These are phyloP conservation scores for Claviceps spartinae DNA, from an alignment of 2,329 filamentous ascomycete genomes.

Conservation along the genomic window DNA sequence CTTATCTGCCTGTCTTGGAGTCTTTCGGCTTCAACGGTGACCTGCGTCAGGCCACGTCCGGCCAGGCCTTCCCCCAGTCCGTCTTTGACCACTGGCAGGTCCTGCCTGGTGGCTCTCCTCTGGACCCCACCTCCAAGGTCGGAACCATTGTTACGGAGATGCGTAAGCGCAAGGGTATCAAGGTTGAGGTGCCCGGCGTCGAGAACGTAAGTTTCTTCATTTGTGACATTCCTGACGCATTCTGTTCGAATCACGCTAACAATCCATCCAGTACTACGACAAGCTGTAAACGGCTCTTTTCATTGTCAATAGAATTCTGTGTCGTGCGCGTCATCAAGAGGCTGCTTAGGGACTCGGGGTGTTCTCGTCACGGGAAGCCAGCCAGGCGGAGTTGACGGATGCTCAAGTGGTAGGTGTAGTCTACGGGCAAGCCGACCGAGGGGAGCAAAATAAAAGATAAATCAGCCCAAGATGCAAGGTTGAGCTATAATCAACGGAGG, in stretches of 20 bases:
- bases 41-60: constrained; percentile 82
- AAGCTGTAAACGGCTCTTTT: constrained; percentile 65
- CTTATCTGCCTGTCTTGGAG: constrained; percentile 91
- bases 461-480: constrained; percentile 18
- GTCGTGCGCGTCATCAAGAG: constrained; percentile 29
- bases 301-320: constrained; percentile 31
- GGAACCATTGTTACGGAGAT: constrained; percentile 75
- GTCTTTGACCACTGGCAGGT: constrained; percentile 99
- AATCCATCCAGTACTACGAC: constrained; percentile 69
- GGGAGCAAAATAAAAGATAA: not conserved
- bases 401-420: constrained; percentile 13
- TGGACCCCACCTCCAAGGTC: constrained; percentile 70
- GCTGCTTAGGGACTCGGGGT: constrained; percentile 19
- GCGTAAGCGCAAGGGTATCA: constrained; percentile 99
- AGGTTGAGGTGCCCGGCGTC: constrained; percentile 83
- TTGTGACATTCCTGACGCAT: not conserved
- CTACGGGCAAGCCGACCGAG: constrained; percentile 13
- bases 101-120: constrained; percentile 82
- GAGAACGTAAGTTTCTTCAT: constrained; percentile 66
- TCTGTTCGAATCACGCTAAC: constrained; percentile 11
- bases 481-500: constrained; percentile 23
- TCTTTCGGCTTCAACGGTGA: constrained; percentile 99
- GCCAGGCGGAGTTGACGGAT: constrained; percentile 7
- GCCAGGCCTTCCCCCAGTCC: constrained; percentile 97
- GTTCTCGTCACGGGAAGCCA: constrained; percentile 14